Conservation (phyloP, 73 alveolate genomes). For the Urostyla sp. region DNA sequence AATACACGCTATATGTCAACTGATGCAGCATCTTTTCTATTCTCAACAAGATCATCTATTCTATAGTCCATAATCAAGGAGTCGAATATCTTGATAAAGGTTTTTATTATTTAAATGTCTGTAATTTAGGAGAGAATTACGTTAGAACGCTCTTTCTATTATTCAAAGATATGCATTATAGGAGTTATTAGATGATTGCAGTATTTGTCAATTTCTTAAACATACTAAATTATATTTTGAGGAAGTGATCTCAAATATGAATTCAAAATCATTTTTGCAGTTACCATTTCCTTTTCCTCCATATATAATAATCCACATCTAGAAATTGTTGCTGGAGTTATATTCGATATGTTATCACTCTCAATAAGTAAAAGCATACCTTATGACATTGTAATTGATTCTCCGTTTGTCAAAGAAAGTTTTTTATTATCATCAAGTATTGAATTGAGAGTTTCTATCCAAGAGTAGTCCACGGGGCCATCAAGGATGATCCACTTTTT, state of each 20-base stretch:
- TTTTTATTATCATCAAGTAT: constrained; percentile 71
- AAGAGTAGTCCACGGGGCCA: constrained; percentile 67
- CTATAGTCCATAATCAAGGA: constrained; percentile 11
- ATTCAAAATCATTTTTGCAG: constrained; percentile 80
- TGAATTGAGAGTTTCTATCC: constrained; percentile 75
- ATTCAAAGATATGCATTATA: constrained; percentile 9
- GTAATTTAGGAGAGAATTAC: background rate
- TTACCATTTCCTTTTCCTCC: constrained; percentile 55
- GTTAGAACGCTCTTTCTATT: constrained; percentile 7
- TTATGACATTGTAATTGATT: constrained; percentile 42
- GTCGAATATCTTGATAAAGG: background rate
- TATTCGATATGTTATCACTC: constrained; percentile 48
- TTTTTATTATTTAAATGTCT: background rate
- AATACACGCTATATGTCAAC: background rate
- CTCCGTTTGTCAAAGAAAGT: constrained; percentile 62
- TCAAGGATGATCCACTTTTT: constrained; percentile 71
- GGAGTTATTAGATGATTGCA: constrained; percentile 57
- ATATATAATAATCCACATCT: constrained; percentile 68
- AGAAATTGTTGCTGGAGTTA: constrained; percentile 69
- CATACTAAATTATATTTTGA: constrained; percentile 31
- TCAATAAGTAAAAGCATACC: constrained; percentile 56
- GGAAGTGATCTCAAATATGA: constrained; percentile 90
- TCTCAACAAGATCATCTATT: background rate
- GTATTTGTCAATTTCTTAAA: constrained; percentile 45
- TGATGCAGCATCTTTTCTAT: background rate